Evolutionary conservation across 139 green algal genomes (phyloP).

Genomic region (Dunaliella primolecta): DNA sequence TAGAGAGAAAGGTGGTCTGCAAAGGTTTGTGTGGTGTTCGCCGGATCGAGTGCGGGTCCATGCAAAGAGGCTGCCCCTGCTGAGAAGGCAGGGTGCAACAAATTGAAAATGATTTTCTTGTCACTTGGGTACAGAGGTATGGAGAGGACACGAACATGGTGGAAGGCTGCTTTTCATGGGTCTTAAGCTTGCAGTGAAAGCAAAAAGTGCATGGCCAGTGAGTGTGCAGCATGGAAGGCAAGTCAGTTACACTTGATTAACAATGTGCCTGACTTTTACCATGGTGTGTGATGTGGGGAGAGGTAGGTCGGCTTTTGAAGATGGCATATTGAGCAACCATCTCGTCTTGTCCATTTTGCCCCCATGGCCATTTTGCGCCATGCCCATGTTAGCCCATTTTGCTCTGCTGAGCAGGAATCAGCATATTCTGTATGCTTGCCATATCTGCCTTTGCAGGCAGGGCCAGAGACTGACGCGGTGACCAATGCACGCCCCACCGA

Average conservation of each 20-base stretch:
- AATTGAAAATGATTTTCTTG: not conserved
- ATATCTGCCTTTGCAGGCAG: constrained; percentile 22
- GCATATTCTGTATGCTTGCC: too few relatives aligned
- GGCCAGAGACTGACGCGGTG: constrained; percentile 22
- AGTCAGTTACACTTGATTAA: too few relatives aligned
- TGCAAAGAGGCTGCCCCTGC: not conserved
- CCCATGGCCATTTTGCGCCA: not conserved
- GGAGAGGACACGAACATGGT: too few relatives aligned
- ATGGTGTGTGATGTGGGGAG: not conserved
- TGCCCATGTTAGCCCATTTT: too few relatives aligned
- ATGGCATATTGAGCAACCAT: not conserved
- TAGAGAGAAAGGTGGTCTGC: not conserved
- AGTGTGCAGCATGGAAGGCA: too few relatives aligned
- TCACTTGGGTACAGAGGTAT: not conserved
- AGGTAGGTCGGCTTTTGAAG: not conserved
- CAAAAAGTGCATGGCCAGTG: too few relatives aligned
- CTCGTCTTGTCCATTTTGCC: not conserved
- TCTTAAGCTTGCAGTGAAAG: too few relatives aligned
- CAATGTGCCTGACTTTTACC: too few relatives aligned
- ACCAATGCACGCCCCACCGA: constrained; percentile 5
- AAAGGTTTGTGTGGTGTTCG: not conserved
- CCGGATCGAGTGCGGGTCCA: constrained; percentile 51
- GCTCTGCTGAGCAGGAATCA: too few relatives aligned
- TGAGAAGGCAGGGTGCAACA: not conserved
- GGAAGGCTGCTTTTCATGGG: too few relatives aligned